phyloP scores from a whole-genome alignment of 805 yeast genomes.

The Zygosaccharomyces pseudorouxii region DNA sequence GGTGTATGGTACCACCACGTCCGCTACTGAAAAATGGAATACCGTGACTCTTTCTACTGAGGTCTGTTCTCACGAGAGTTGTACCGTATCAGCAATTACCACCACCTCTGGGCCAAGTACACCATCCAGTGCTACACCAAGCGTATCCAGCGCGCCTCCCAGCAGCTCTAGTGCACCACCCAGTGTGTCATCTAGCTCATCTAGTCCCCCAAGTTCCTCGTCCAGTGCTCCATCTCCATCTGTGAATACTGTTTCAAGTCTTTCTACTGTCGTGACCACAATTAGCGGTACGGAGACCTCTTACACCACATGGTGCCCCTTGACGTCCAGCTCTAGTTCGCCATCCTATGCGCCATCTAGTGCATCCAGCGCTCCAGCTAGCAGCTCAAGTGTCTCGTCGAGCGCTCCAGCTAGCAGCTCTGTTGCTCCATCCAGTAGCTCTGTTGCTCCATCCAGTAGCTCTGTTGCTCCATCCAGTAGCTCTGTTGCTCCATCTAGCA shows the following conservation, averaged over 20 bases:
- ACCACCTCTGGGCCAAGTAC: not conserved
- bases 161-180: conserved; percentile 1
- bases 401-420: not conserved
- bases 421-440: no score
- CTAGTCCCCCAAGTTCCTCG: no score
- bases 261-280: conserved; percentile 33
- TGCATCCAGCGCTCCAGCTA: not conserved
- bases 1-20: not conserved
- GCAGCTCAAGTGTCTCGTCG: not conserved
- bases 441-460: not conserved
- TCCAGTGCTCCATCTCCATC: not conserved
- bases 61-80: conserved; percentile 13
- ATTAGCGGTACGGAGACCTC: conserved; percentile 32
- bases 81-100: conserved; percentile 5
- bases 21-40: not conserved
- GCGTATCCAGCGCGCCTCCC: not conserved
- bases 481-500: not conserved
- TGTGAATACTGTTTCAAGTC: not conserved
- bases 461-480: no score
- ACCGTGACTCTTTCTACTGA: conserved; percentile 18
- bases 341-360: not conserved
- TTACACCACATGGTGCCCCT: conserved; percentile 43
- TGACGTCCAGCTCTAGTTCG: conserved; percentile 10
- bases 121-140: not conserved
- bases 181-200: no score